phyloP scores from a whole-genome alignment of 2,329 filamentous ascomycete species.

The Grosmannia clavigera region DNA sequence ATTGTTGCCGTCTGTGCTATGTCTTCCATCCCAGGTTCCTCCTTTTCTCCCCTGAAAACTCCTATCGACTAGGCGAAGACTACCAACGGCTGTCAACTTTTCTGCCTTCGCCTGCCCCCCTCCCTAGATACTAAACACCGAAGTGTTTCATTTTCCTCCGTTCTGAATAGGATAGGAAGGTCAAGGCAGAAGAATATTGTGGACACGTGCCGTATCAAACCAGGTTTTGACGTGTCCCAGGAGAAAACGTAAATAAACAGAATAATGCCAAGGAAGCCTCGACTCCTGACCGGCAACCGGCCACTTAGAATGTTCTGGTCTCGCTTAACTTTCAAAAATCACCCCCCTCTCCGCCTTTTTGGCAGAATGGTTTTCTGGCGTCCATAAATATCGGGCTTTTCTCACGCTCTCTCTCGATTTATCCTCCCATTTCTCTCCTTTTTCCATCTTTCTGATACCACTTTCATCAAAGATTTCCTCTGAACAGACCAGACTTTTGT shows the following conservation, averaged over 20 bases:
- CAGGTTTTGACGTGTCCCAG: neutral
- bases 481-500: neutral
- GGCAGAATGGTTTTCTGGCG: neutral
- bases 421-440: neutral
- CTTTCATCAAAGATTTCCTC: neutral
- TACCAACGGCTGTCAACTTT: no score
- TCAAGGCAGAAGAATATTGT: no score
- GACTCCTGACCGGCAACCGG: no score
- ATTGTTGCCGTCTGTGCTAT: no score
- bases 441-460: neutral
- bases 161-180: no score
- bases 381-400: neutral
- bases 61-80: no score
- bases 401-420: neutral
- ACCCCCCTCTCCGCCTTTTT: neutral
- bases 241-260: neutral
- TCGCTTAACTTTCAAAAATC: neutral
- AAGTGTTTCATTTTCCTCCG: no score
- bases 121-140: no score
- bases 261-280: neutral
- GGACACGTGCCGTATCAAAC: no score
- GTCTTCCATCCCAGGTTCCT: no score
- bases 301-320: neutral
- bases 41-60: no score
- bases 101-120: no score